Conservation (phyloP, 2,329 filamentous ascomycete species). For the Magnaporthiopsis rhizophila region DNA sequence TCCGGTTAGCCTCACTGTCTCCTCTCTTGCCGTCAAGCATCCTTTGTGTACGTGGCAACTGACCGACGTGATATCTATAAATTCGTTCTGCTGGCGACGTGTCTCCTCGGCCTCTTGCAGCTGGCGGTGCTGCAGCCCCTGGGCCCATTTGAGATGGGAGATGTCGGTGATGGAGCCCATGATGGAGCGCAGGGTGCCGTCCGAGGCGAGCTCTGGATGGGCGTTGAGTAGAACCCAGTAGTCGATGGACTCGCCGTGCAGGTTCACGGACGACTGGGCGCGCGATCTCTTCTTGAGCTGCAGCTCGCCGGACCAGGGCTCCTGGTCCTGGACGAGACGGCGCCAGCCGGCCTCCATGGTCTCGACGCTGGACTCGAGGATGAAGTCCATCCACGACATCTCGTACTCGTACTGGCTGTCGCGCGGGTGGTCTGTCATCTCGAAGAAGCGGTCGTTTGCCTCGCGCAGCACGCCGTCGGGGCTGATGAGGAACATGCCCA, state of each 20-base stretch:
- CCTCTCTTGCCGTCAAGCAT: no score
- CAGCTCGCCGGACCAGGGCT: slow-evolving; percentile 31
- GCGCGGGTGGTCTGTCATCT: slow-evolving; percentile 34
- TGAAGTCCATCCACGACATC: slow-evolving; percentile 32
- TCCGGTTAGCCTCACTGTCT: no score
- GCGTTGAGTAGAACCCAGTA: slow-evolving; percentile 34
- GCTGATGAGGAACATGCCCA: slow-evolving; percentile 30
- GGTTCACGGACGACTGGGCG: slow-evolving; percentile 20
- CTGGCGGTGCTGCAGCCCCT: slow-evolving; percentile 27
- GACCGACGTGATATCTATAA: slow-evolving; percentile 39
- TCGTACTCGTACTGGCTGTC: slow-evolving; percentile 28
- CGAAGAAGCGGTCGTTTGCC: slow-evolving; percentile 38
- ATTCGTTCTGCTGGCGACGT: slow-evolving; percentile 44
- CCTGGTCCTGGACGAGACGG: slow-evolving; percentile 23
- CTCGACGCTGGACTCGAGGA: slow-evolving; percentile 26
- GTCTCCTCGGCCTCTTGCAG: slow-evolving; percentile 29
- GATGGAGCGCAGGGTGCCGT: slow-evolving; percentile 26
- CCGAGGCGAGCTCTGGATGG: slow-evolving; percentile 23
- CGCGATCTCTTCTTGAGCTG: slow-evolving; percentile 27
- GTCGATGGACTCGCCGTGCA: slow-evolving; percentile 30
- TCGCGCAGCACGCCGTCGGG: slow-evolving; percentile 32
- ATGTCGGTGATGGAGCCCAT: slow-evolving; percentile 36
- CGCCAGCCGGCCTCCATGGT: slow-evolving; percentile 30
- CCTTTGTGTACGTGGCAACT: no score
- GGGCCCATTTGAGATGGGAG: slow-evolving; percentile 33